phyloP scores from a whole-genome alignment of 2,329 filamentous ascomycete species.

The Aurifilum marmelostoma region DNA sequence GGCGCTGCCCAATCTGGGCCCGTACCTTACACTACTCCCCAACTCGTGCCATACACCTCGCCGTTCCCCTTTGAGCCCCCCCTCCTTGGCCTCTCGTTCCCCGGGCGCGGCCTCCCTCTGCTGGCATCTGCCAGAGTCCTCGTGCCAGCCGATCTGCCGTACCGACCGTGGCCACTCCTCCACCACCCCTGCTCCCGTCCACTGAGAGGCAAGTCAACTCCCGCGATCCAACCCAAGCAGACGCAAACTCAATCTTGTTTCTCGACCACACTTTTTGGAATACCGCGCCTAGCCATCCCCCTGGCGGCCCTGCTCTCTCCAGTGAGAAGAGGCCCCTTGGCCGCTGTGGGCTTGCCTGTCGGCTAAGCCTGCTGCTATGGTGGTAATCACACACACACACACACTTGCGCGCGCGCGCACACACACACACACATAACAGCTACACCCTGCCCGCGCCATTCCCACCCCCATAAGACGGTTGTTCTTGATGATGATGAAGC shows the following conservation, averaged over 20 bases:
- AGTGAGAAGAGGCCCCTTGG: neutral
- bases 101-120: constrained; percentile 12
- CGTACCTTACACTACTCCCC: constrained; percentile 6
- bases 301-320: constrained; percentile 11
- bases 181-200: constrained; percentile 18
- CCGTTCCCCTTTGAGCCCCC: constrained; percentile 19
- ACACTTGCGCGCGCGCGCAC: neutral
- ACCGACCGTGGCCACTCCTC: constrained; percentile 10
- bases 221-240: constrained; percentile 26
- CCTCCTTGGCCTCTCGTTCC: constrained; percentile 10
- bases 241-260: constrained; percentile 23
- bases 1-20: constrained; percentile 23
- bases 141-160: constrained; percentile 18
- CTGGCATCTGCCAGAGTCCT: constrained; percentile 23
- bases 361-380: neutral
- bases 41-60: constrained; percentile 4
- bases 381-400: neutral
- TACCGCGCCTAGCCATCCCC: constrained; percentile 16
- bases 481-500: constrained; percentile 7
- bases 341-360: neutral
- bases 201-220: constrained; percentile 19
- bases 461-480: constrained; percentile 5
- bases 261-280: constrained; percentile 11
- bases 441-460: constrained; percentile 8
- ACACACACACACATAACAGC: constrained; percentile 7